Percentiles rank a stretch among this genome's conserved stretches.
phyloP scores from a whole-genome alignment of 257 asterid genomes.

The Asclepias syriaca region DNA sequence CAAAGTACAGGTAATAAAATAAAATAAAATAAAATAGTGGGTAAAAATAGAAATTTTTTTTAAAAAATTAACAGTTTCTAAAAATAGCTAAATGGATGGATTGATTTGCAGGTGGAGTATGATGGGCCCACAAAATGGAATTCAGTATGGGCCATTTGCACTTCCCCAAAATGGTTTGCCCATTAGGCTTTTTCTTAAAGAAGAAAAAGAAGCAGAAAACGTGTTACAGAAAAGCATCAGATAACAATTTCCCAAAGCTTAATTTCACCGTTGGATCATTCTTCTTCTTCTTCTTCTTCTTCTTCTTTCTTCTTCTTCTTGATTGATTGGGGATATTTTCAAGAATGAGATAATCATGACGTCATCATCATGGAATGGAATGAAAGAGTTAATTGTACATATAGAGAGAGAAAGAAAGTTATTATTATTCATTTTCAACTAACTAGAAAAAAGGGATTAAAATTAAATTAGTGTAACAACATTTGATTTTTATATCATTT shows the following conservation, averaged over 20 bases:
- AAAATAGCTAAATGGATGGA: constrained; percentile 23
- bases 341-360: not conserved
- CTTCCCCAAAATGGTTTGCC: constrained; percentile 99
- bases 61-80: constrained; percentile 10
- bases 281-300: not conserved
- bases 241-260: constrained; percentile 4
- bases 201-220: too few relatives aligned
- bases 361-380: not conserved
- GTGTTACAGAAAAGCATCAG: constrained; percentile 12
- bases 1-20: constrained; percentile 64
- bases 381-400: constrained; percentile 13
- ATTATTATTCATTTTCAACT: constrained; percentile 4
- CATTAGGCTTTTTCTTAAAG: constrained; percentile 49
- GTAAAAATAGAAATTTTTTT: not conserved
- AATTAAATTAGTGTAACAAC: not conserved
- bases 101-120: constrained; percentile 73
- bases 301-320: not conserved
- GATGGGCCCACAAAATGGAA: constrained; percentile 84
- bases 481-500: not conserved
- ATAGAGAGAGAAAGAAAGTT: not conserved
- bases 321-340: not conserved
- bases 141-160: constrained; percentile 95
- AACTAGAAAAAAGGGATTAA: not conserved
- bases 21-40: too few relatives aligned
- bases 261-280: not conserved